Evolutionary conservation across 768 basidiomycete species (phyloP).

Genomic region (Termitomyces eurrhizus): DNA sequence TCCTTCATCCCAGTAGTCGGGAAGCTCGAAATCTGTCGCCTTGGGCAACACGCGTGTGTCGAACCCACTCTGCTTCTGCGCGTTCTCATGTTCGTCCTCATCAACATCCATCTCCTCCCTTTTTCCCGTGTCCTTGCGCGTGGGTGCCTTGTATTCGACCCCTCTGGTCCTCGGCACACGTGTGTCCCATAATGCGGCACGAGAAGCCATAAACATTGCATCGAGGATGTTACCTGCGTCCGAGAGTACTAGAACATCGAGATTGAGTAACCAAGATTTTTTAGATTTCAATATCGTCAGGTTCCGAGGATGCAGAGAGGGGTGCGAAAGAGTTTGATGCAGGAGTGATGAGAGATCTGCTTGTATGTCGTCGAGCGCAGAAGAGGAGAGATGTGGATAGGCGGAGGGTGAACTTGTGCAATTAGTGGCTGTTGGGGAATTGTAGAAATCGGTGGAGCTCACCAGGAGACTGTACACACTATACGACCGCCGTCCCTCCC

Average conservation of each 20-base stretch:
- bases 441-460: slow-evolving; percentile 24
- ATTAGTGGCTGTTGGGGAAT: slow-evolving; percentile 1
- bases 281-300: slow-evolving; percentile 54
- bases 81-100: slow-evolving; percentile 19
- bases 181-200: slow-evolving; percentile 79
- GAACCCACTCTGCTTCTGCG: slow-evolving; percentile 42
- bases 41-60: slow-evolving; percentile 47
- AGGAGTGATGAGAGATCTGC: slow-evolving; percentile 65
- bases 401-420: slow-evolving; percentile 67
- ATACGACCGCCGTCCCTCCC: slow-evolving; percentile 59
- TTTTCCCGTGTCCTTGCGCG: slow-evolving; percentile 10
- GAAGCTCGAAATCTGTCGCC: slow-evolving; percentile 81
- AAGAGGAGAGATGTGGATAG: slow-evolving; percentile 63
- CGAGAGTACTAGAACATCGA: slow-evolving; percentile 72
- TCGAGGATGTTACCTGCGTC: slow-evolving; percentile 78
- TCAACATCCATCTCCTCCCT: slow-evolving; percentile 57
- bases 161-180: slow-evolving; percentile 70
- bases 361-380: slow-evolving; percentile 72
- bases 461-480: slow-evolving; percentile 75
- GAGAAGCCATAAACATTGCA: slow-evolving; percentile 73
- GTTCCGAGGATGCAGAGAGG: slow-evolving; percentile 62
- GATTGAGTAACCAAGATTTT: slow-evolving; percentile 72
- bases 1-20: slow-evolving; percentile 88
- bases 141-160: slow-evolving; percentile 59
- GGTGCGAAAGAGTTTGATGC: slow-evolving; percentile 61